Evolutionary conservation across 2,329 filamentous ascomycete species (phyloP), one percentile per base, ranked within the genome.

Genomic region (Tricladium varicosporioides): DNA sequence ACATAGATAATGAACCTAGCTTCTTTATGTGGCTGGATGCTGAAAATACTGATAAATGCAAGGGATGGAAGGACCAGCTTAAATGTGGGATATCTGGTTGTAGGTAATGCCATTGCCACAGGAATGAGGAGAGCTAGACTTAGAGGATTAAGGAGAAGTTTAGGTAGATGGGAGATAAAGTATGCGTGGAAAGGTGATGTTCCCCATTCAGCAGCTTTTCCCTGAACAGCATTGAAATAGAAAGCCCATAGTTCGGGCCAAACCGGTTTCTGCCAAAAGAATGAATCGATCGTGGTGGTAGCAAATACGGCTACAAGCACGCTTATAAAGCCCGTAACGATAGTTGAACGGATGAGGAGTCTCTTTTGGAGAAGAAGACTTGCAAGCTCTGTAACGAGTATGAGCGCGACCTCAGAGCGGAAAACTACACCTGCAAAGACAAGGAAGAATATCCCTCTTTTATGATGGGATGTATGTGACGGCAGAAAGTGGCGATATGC

Each of bases 171-270:
- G 19, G 87, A 91, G 19, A 80, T 77, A 70, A 96, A 91, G 75
- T 99, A 99, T 74, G 87, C 95, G 69, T 91, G 79, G 83, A 87
- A 93, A 0, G 92, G 89, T 8, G 87, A 89, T 8, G 87, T 87
- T 33, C 94, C 94, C 94, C 94, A 99, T 63, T 88, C 83, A 2
- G 89, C 87, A 0, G 92, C 89, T 58, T 90, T 87, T 18, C 92
- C 91, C 53, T 88, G 81, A 51, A 97, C 75, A 54, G 91, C 92
- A 72, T 99, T 99, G 80, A 89, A 97, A 72, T 89, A 86, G 75
- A 99, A 97, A 1, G 85, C 92, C 65, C 83, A 84, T 59, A 95
- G 84, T 72, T 99, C 94, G 0, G 94, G 92, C 94, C 94, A 99
- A 31, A 96, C 74, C 1, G 81, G 81, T 59, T 82, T 83, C 69